Evolutionary conservation across 306 rosid genomes (phyloP).

Genomic region (barrel medic (Medicago truncatula)): DNA sequence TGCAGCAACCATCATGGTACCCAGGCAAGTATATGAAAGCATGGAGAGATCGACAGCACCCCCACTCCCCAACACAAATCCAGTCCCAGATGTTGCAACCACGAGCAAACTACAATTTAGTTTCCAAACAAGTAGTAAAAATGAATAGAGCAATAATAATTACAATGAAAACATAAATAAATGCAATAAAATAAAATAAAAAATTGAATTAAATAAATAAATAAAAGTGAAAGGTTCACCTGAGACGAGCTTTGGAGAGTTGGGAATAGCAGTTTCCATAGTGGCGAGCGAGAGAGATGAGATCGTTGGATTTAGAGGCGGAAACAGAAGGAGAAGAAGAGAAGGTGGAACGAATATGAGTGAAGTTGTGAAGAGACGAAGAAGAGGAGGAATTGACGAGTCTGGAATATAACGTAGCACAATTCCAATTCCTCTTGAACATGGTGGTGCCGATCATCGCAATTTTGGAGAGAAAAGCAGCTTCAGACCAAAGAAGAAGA

Average conservation of each 20-base stretch:
- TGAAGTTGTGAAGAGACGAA: background rate
- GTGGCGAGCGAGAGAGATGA: constrained; percentile 58
- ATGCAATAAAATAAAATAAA: too few relatives aligned
- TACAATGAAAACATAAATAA: too few relatives aligned
- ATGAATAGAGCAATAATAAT: too few relatives aligned
- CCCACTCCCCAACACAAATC: constrained; percentile 87
- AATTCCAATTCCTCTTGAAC: constrained; percentile 36
- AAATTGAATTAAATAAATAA: too few relatives aligned
- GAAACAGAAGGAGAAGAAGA: constrained; percentile 37
- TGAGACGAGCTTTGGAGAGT: constrained; percentile 91
- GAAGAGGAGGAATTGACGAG: constrained; percentile 21
- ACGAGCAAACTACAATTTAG: constrained; percentile 77
- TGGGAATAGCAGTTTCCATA: constrained; percentile 83
- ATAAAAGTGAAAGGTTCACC: constrained; percentile 34
- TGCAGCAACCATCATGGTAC: constrained; percentile 99
- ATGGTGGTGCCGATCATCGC: background rate
- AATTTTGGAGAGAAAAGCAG: background rate
- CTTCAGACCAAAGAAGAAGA: background rate
- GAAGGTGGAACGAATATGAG: constrained; percentile 1
- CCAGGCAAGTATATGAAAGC: constrained; percentile 86
- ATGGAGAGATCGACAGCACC: constrained; percentile 63
- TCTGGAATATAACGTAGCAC: constrained; percentile 32
- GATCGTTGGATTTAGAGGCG: constrained; percentile 40
- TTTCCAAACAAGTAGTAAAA: constrained; percentile 5
- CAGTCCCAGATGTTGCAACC: constrained; percentile 96